Evolutionary conservation across 139 green algal genomes (phyloP).

Genomic region (Closterium sp.): DNA sequence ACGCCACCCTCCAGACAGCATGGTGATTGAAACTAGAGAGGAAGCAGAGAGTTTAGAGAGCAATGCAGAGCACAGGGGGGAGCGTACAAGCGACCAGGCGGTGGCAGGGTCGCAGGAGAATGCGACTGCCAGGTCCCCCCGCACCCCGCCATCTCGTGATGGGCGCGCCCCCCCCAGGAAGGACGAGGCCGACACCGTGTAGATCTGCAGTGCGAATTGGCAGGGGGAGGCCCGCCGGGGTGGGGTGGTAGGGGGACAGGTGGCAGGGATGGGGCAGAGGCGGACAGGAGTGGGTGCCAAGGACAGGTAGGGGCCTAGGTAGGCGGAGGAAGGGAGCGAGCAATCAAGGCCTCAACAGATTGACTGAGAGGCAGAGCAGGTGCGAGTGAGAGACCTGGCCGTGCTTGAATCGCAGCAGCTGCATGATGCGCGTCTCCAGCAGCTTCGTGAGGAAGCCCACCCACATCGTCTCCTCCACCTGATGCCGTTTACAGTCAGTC

Average conservation of each 20-base stretch:
- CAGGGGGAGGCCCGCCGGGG: no score
- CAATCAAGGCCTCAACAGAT: no score
- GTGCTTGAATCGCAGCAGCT: conserved; percentile 74
- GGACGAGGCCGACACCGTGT: conserved; percentile 62
- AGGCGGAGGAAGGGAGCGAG: no score
- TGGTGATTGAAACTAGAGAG: no score
- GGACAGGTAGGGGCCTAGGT: neutral
- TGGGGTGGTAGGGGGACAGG: neutral
- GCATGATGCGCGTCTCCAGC: conserved; percentile 76
- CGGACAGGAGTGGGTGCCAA: no score
- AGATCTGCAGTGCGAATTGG: no score
- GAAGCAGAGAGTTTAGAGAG: no score
- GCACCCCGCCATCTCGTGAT: conserved; percentile 47
- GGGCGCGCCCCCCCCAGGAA: conserved; percentile 60
- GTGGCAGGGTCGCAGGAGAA: conserved; percentile 80
- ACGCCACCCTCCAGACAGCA: no score
- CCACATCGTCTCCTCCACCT: conserved; percentile 52
- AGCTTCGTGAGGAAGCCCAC: conserved; percentile 54
- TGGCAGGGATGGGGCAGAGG: neutral
- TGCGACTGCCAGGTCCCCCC: conserved; percentile 72
- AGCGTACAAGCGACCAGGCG: conserved; percentile 46
- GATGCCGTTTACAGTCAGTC: no score
- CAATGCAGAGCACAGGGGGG: neutral
- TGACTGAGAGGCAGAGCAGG: no score
- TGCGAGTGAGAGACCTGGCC: conserved; percentile 61